phyloP scores from a whole-genome alignment of 768 basidiomycete genomes.

The Mycena alexandri region DNA sequence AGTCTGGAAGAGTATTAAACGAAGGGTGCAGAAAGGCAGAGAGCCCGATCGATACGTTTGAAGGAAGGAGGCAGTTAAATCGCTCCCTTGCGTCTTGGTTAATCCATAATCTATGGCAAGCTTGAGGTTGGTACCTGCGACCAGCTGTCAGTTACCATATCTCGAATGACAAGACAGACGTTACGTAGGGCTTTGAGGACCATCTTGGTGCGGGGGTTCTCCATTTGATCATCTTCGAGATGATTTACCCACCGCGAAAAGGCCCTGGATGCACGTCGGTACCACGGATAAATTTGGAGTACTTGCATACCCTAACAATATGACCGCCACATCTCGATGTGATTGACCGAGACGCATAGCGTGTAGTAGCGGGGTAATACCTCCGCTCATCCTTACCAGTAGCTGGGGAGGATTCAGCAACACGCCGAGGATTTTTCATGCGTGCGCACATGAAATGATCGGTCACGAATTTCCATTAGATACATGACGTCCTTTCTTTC shows the following conservation, averaged over 20 bases:
- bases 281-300: not conserved
- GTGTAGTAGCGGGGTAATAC: slow-evolving; percentile 90
- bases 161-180: slow-evolving; percentile 39
- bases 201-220: slow-evolving; percentile 73
- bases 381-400: slow-evolving; percentile 86
- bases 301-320: slow-evolving; percentile 73
- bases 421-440: not conserved
- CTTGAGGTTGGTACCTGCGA: slow-evolving; percentile 83
- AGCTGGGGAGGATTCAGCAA: slow-evolving; percentile 57
- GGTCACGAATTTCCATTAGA: slow-evolving; percentile 87
- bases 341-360: slow-evolving; percentile 85
- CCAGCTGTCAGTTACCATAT: slow-evolving; percentile 16
- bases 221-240: slow-evolving; percentile 84
- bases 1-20: slow-evolving; percentile 48
- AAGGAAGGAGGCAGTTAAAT: slow-evolving; percentile 91
- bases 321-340: slow-evolving; percentile 86
- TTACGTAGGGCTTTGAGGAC: slow-evolving; percentile 85
- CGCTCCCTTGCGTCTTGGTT: slow-evolving; percentile 76
- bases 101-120: slow-evolving; percentile 93
- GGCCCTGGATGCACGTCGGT: slow-evolving; percentile 51
- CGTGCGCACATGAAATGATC: slow-evolving; percentile 78
- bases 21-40: not conserved
- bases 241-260: slow-evolving; percentile 94
- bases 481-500: slow-evolving; percentile 87
- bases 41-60: slow-evolving; percentile 65